A percentile compares a stretch with the other conserved stretches of the same genome.
These are phyloP conservation scores for Calonectria honghensis DNA, from an alignment of 2,329 filamentous ascomycete genomes.

Conservation along the genomic window DNA sequence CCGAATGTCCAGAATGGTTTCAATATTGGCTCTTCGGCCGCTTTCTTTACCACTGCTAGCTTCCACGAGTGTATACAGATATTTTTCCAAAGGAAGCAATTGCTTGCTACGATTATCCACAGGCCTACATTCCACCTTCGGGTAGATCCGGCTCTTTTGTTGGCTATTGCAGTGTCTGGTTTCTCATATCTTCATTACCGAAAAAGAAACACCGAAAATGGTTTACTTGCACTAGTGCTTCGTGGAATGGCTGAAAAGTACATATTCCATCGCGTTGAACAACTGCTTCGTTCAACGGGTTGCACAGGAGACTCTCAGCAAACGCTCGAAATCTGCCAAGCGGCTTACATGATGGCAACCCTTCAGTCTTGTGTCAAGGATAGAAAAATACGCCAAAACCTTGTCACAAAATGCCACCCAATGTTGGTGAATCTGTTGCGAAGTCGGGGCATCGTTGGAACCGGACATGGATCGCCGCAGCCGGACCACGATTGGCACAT, in stretches of 20 bases:
- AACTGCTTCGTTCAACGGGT: neutral
- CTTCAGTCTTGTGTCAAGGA: slow-evolving; percentile 37
- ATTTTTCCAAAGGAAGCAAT: slow-evolving; percentile 2
- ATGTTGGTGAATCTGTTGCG: slow-evolving; percentile 33
- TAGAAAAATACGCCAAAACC: slow-evolving; percentile 29
- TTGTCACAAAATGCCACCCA: slow-evolving; percentile 35
- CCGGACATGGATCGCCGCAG: neutral
- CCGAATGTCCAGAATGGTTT: neutral
- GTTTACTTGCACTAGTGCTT: neutral
- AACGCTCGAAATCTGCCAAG: slow-evolving; percentile 38
- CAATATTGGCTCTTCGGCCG: neutral
- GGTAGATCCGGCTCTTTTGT: neutral
- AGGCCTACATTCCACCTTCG: slow-evolving; percentile 2
- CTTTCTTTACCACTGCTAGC: neutral
- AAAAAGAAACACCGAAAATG: neutral
- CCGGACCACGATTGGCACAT: slow-evolving; percentile 25
- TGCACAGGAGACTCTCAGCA: neutral
- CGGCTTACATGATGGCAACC: slow-evolving; percentile 33
- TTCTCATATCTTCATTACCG: neutral
- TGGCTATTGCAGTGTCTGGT: slow-evolving; percentile 7
- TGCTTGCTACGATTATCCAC: slow-evolving; percentile 4
- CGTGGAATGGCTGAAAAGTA: slow-evolving; percentile 42
- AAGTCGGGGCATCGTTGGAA: slow-evolving; percentile 17
- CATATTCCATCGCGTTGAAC: slow-evolving; percentile 39
- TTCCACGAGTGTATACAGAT: neutral